Percentiles rank a stretch among this genome's conserved stretches.
phyloP scores from a whole-genome alignment of 139 green algal genomes.

The Pseudopediastrum boryanum region DNA sequence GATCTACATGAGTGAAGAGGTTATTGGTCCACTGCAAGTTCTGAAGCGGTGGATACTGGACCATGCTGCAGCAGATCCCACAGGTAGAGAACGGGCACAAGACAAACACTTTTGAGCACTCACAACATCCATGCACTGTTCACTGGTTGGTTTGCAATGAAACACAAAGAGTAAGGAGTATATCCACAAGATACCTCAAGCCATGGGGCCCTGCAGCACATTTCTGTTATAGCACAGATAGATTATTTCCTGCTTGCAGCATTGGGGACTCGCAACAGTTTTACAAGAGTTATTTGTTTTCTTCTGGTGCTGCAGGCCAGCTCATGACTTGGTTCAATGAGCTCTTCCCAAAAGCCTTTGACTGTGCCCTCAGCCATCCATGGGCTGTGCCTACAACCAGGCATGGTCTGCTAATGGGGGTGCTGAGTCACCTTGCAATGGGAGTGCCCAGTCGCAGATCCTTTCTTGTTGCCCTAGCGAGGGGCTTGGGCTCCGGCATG shows the following conservation, averaged over 20 bases:
- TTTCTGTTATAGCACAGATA: too few relatives aligned
- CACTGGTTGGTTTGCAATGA: too few relatives aligned
- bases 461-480: slow-evolving; percentile 56
- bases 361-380: slow-evolving; percentile 46
- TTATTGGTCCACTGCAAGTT: slow-evolving; percentile 54
- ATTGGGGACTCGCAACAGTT: too few relatives aligned
- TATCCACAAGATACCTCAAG: too few relatives aligned
- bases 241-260: too few relatives aligned
- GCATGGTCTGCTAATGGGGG: slow-evolving; percentile 46
- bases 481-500: slow-evolving; percentile 67
- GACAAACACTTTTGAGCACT: too few relatives aligned
- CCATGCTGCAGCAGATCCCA: neutral
- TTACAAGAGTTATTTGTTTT: too few relatives aligned
- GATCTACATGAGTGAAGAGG: slow-evolving; percentile 74
- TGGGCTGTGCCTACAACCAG: slow-evolving; percentile 61
- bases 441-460: slow-evolving; percentile 41
- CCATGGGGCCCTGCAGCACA: too few relatives aligned
- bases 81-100: too few relatives aligned
- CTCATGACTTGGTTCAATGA: slow-evolving; percentile 46
- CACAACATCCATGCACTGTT: too few relatives aligned
- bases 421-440: slow-evolving; percentile 54
- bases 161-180: too few relatives aligned
- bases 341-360: slow-evolving; percentile 51
- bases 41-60: slow-evolving; percentile 50
- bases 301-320: slow-evolving; percentile 31